phyloP scores from a whole-genome alignment of 2,329 filamentous ascomycete species.

The Esteya vermicola region DNA sequence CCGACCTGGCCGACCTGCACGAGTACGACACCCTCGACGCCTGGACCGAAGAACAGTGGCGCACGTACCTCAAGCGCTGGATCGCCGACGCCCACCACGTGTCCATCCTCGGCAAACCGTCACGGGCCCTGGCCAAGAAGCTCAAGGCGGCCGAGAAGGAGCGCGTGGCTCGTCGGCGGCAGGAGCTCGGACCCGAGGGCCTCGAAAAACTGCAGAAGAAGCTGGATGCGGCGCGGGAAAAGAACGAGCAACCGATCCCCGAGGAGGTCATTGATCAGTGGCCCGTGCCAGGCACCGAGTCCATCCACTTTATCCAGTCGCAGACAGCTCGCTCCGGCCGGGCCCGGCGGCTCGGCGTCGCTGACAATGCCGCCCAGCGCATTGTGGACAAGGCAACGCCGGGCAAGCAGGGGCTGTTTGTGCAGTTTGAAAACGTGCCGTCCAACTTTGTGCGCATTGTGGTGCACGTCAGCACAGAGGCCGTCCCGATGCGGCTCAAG shows the following conservation, averaged over 20 bases:
- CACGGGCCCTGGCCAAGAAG: constrained; percentile 61
- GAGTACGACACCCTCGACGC: constrained; percentile 56
- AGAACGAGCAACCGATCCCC: constrained; percentile 82
- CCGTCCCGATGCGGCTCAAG: constrained; percentile 67
- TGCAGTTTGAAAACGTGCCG: constrained; percentile 93
- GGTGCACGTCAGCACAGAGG: constrained; percentile 64
- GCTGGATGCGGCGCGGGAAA: constrained; percentile 69
- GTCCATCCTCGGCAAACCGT: constrained; percentile 79
- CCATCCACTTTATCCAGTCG: constrained; percentile 89
- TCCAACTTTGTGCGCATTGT: constrained; percentile 85
- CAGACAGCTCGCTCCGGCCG: constrained; percentile 70
- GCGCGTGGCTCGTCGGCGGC: constrained; percentile 64
- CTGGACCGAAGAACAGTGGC: constrained; percentile 81
- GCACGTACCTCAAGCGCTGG: constrained; percentile 67
- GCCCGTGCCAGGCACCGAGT: constrained; percentile 70
- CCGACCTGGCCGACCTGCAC: constrained; percentile 37
- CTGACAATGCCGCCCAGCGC: constrained; percentile 57
- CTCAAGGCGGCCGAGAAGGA: constrained; percentile 70
- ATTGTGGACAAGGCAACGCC: constrained; percentile 54
- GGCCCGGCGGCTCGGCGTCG: constrained; percentile 55
- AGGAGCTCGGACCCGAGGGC: constrained; percentile 68
- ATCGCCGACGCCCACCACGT: constrained; percentile 75
- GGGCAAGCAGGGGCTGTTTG: constrained; percentile 49
- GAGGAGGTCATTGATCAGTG: constrained; percentile 67
- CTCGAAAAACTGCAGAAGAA: constrained; percentile 59